Conservation (phyloP, 306 rosid genomes). For the peach (Prunus persica) region Prunus_persica_NCBIv2 NC_034010.1:19790501-19791000, state of each 20-base stretch:
- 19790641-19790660: constrained; percentile 1
- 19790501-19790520: neutral
- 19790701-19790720: neutral
- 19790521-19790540: neutral
- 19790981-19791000: constrained; percentile 71
- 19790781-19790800: constrained; percentile 4
- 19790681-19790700: neutral
- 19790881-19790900: constrained; percentile 92
- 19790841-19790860: constrained; percentile 18
- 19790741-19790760: constrained; percentile 7
- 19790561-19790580: neutral
- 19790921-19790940: constrained; percentile 78
- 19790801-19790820: constrained; percentile 28
- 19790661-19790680: neutral
- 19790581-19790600: constrained; percentile 1
- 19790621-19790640: neutral
- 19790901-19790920: constrained; percentile 90
- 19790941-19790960: constrained; percentile 99
- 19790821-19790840: constrained; percentile 35
- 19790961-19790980: constrained; percentile 67
- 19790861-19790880: constrained; percentile 44
- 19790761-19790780: constrained; percentile 24
- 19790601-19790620: neutral
- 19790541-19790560: neutral
- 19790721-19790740: neutral